Conservation (phyloP, 192 early-diverging fungal genomes). For the Funneliformis mosseae region DNA sequence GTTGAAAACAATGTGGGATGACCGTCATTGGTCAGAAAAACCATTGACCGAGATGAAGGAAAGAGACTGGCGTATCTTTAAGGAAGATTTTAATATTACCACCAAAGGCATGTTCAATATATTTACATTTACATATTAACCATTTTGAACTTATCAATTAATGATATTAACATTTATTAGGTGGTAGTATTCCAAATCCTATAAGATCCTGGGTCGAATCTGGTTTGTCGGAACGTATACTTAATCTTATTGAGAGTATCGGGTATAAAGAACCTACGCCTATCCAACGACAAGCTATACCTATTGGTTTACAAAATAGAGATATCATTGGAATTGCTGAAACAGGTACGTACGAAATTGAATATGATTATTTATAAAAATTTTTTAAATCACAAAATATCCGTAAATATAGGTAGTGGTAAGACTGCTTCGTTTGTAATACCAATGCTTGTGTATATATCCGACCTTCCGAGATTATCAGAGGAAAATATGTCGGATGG, state of each 20-base stretch:
- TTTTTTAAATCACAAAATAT: neutral
- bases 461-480: conserved; percentile 72
- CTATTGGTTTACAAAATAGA: conserved; percentile 90
- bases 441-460: conserved; percentile 92
- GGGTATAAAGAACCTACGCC: conserved; percentile 96
- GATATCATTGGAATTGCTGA: conserved; percentile 88
- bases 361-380: neutral
- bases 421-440: conserved; percentile 97
- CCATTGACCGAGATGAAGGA: conserved; percentile 88
- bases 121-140: neutral
- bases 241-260: conserved; percentile 76
- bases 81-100: conserved; percentile 96
- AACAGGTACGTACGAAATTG: conserved; percentile 59
- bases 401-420: conserved; percentile 66
- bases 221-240: conserved; percentile 63
- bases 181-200: conserved; percentile 87
- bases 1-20: conserved; percentile 75
- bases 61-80: conserved; percentile 99
- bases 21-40: conserved; percentile 96
- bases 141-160: neutral
- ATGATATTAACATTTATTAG: conserved; percentile 30
- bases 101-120: conserved; percentile 69
- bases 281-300: conserved; percentile 96
- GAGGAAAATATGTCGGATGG: conserved; percentile 82
- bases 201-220: conserved; percentile 90